These are phyloP conservation scores for Globomyces pollinis-pini DNA, from an alignment of 192 early-diverging fungal species.

Conservation along the genomic window DNA sequence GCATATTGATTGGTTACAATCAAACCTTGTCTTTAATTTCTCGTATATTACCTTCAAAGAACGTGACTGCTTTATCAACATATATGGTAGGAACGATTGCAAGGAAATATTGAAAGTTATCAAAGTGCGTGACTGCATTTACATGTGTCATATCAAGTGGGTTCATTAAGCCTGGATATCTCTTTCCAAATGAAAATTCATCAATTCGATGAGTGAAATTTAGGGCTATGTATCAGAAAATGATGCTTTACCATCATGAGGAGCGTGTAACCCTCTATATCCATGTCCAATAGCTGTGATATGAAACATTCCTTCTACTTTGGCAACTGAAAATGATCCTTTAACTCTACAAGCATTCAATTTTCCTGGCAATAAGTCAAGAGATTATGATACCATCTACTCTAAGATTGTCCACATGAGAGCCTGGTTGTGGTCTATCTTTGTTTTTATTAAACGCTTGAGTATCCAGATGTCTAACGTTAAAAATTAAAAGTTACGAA, in stretches of 20 bases:
- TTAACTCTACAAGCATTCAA: constrained; percentile 64
- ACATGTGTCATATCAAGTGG: constrained; percentile 80
- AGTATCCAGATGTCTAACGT: constrained; percentile 10
- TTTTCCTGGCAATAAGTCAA: constrained; percentile 17
- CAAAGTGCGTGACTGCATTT: constrained; percentile 52
- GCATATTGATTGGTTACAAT: constrained; percentile 92
- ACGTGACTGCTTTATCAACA: constrained; percentile 45
- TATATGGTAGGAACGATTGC: constrained; percentile 79
- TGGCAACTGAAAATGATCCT: constrained; percentile 69
- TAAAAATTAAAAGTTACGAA: neutral
- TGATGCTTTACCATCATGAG: constrained; percentile 48
- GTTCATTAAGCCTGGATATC: constrained; percentile 78
- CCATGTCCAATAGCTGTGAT: constrained; percentile 87
- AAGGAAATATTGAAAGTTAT: constrained; percentile 82
- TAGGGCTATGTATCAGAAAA: constrained; percentile 52
- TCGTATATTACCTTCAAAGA: no score
- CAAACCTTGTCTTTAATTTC: no score
- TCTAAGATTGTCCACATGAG: neutral
- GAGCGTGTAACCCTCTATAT: constrained; percentile 61
- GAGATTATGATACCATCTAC: constrained; percentile 7
- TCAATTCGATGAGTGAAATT: constrained; percentile 95
- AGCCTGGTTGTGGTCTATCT: constrained; percentile 11
- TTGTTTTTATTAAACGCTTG: constrained; percentile 7
- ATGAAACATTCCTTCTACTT: constrained; percentile 82
- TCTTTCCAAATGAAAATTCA: constrained; percentile 79